Evolutionary conservation across 1,284 basidiomycete genomes (phyloP).

Genomic region (Marasmius sp.): DNA sequence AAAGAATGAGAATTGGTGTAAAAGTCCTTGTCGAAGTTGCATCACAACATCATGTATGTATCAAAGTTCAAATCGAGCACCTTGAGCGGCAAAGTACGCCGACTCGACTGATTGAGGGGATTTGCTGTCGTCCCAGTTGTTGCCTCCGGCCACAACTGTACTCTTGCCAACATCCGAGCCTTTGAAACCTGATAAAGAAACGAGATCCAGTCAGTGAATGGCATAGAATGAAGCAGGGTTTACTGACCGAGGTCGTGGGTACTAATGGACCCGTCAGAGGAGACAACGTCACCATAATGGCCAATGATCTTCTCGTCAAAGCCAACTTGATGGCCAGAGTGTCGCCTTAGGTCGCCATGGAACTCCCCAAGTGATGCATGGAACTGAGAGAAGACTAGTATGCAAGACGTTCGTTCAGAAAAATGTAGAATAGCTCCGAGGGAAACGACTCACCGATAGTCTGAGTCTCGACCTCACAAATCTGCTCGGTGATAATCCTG

Average conservation of each 20-base stretch:
- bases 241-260: slow-evolving; percentile 5
- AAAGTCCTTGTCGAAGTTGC: neutral
- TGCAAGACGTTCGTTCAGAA: neutral
- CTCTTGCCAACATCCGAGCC: slow-evolving; percentile 12
- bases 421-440: neutral
- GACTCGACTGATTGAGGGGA: slow-evolving; percentile 12
- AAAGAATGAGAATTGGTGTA: neutral
- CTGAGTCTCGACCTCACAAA: slow-evolving; percentile 2
- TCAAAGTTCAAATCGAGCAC: neutral
- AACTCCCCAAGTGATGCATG: neutral
- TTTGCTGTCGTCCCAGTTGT: slow-evolving; percentile 15
- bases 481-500: neutral
- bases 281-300: neutral
- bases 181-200: slow-evolving; percentile 10
- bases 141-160: slow-evolving; percentile 11
- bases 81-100: slow-evolving; percentile 11
- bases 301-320: neutral
- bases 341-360: neutral
- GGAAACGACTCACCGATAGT: neutral
- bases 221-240: too few relatives aligned
- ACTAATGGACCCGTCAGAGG: neutral
- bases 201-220: neutral
- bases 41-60: neutral
- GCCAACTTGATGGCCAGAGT: neutral
- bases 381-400: neutral